phyloP scores from a whole-genome alignment of 257 asterid genomes.

The Solanum virginianum region DNA sequence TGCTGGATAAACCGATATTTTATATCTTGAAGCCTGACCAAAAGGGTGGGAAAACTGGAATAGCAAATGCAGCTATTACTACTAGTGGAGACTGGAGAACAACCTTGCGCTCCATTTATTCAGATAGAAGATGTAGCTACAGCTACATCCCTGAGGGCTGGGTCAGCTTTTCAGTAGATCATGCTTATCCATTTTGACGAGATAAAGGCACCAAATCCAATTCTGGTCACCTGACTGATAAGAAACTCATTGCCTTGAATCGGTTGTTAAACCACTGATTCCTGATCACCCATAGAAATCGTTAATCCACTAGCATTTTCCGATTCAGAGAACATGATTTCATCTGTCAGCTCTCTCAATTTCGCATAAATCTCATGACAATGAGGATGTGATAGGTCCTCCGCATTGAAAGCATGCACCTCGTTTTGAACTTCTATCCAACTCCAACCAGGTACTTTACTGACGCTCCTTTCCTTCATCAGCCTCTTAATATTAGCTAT shows the following conservation, averaged over 20 bases:
- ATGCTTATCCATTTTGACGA: background rate
- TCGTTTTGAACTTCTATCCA: constrained; percentile 60
- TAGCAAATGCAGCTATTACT: background rate
- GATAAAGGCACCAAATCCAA: background rate
- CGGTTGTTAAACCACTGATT: constrained; percentile 1
- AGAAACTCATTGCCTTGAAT: background rate
- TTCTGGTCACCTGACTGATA: background rate
- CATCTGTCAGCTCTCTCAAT: constrained; percentile 24
- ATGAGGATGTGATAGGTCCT: constrained; percentile 48
- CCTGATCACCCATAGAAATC: constrained; percentile 4
- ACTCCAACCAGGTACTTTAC: constrained; percentile 87
- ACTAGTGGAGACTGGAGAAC: background rate
- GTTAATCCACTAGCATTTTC: background rate
- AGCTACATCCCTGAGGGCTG: background rate
- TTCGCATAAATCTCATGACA: constrained; percentile 38
- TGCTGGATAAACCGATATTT: background rate
- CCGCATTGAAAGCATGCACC: constrained; percentile 71
- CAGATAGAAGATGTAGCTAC: background rate
- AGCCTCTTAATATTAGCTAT: constrained; percentile 59
- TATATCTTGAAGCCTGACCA: background rate
- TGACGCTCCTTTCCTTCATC: constrained; percentile 60
- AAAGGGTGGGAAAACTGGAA: background rate
- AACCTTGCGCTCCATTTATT: background rate
- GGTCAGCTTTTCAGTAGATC: background rate
- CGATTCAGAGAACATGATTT: constrained; percentile 25